Conservation (phyloP, 345 rosid genomes). For the Citrus reticulata region DNA sequence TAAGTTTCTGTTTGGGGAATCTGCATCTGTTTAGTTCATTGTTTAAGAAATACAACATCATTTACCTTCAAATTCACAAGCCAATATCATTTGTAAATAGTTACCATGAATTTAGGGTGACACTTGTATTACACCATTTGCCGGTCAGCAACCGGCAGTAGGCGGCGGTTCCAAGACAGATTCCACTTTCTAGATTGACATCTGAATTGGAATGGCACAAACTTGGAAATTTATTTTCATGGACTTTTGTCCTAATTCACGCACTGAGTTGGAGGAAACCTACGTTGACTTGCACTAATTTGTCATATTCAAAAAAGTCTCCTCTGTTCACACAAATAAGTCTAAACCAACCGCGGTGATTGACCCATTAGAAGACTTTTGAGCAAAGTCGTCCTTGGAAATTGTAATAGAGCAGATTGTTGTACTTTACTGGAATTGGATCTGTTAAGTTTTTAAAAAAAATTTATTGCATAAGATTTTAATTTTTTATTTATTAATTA, state of each 20-base stretch:
- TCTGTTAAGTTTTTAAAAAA: too few species aligned
- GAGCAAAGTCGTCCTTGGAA: background rate
- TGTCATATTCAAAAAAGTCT: background rate
- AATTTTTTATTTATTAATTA: too few species aligned
- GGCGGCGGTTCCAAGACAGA: background rate
- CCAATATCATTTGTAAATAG: background rate
- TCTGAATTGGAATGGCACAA: background rate
- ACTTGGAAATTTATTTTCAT: background rate
- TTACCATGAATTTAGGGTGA: background rate
- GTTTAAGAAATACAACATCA: too few species aligned
- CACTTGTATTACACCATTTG: background rate
- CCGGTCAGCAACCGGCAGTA: background rate
- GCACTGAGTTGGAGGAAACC: background rate
- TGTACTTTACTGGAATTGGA: background rate
- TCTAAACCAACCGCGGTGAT: background rate
- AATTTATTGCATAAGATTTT: too few species aligned
- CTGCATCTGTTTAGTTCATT: too few species aligned
- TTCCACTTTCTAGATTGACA: background rate
- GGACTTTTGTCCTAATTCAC: background rate
- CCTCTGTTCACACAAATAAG: slow-evolving; percentile 20
- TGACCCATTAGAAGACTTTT: background rate
- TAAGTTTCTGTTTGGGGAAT: too few species aligned
- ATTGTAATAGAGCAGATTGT: too few species aligned
- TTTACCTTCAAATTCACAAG: background rate
- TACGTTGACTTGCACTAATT: slow-evolving; percentile 12